Evolutionary conservation across 148 eudicot genomes (phyloP), one percentile per base, ranked within the genome.

Genomic region (Diospyros lotus): DNA sequence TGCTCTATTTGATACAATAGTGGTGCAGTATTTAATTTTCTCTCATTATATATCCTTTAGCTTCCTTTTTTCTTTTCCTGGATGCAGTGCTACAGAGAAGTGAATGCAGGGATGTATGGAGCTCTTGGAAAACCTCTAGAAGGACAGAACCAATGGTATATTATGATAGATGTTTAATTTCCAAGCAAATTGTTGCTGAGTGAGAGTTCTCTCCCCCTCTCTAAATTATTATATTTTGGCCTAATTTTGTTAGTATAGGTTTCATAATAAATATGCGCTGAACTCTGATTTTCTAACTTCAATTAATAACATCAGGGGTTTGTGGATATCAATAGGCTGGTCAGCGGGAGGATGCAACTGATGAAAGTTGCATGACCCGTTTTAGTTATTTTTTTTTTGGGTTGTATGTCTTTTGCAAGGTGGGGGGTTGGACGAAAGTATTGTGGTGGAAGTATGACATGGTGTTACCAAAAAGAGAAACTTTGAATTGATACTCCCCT

Each of bases 111-210:
- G 59, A 81, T 72, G 84, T 90, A 85, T 83, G 97, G 90, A 72
- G 87, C 75, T 72, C 83, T 87, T 74, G 87, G 93, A 40, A 84
- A 92, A 75, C 89, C 89, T 59, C 58, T 95, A 83, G 91, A 88
- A 87, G 98, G 93, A 76, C 75, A 80, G 63, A 95, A 95, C 63
- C 74, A 85, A 83, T 95, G 98, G 98, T 95, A 89, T 39, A 87
- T 74, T 44, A 54, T 66, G 59, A 40, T 58, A 8, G 46, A 41
- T 8, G 17, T n/a, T 59, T 51, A 73, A 38, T 51, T 62, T 63
- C 59, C 28, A 51, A 39, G 38, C 55, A 2, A 63, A 51, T 45
- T 45, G 46, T 15, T 73, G 43, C 67, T 44, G 14, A 46, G 48
- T 59, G 45, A 9, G 40, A 4, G 48, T 44, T 58, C 54, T 72